Percentiles rank a stretch among this genome's conserved stretches.
Evolutionary conservation across 345 rosid species (phyloP).

Genomic region (Camelina hispida): DNA sequence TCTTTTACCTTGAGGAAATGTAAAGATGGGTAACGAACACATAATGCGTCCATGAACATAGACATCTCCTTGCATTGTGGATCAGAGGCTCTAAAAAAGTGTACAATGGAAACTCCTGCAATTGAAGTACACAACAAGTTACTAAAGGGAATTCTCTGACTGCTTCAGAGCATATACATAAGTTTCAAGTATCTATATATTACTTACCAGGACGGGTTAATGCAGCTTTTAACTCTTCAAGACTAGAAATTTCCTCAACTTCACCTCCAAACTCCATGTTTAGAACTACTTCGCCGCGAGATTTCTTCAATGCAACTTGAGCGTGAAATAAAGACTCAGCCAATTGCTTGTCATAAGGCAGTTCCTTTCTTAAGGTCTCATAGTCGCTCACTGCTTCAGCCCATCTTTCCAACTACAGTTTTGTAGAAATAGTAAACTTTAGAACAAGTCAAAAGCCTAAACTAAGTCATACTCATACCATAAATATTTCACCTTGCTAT

Average conservation of each 20-base stretch:
- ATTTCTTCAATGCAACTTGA: constrained; percentile 91
- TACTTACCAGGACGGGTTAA: constrained; percentile 71
- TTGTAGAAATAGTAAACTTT: constrained; percentile 15
- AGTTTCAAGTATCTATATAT: not conserved
- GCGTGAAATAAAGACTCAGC: constrained; percentile 92
- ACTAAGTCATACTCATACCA: constrained; percentile 2
- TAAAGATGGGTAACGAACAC: constrained; percentile 83
- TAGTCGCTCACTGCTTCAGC: constrained; percentile 86
- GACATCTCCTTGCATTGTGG: constrained; percentile 86
- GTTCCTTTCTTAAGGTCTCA: constrained; percentile 78
- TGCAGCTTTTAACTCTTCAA: constrained; percentile 84
- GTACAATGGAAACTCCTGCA: constrained; percentile 81
- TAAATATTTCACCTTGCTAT: constrained; percentile 63
- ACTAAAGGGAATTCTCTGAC: not conserved
- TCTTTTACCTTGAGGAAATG: constrained; percentile 79
- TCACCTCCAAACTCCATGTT: constrained; percentile 97
- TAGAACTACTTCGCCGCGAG: constrained; percentile 85
- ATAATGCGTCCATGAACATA: constrained; percentile 71
- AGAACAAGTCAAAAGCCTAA: constrained; percentile 22
- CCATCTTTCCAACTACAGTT: constrained; percentile 83
- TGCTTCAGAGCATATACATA: constrained; percentile 3
- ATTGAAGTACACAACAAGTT: constrained; percentile 17
- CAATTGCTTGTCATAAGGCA: constrained; percentile 77
- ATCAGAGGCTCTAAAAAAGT: constrained; percentile 63
- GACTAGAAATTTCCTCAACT: constrained; percentile 76